phyloP scores from a whole-genome alignment of 192 early-diverging fungal genomes.

The Coemansia sp. region DNA sequence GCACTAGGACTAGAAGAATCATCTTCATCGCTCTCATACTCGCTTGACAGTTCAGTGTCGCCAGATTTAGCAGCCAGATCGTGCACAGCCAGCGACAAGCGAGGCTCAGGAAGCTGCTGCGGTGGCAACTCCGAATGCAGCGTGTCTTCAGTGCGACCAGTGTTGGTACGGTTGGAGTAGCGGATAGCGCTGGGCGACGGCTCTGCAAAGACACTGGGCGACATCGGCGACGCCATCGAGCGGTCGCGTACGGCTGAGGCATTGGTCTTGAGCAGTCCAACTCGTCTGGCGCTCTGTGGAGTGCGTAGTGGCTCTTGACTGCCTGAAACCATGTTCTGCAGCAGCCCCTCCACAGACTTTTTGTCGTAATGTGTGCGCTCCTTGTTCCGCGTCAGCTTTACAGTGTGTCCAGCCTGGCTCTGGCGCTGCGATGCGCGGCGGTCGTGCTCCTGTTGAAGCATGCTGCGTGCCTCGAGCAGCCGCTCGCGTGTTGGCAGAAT shows the following conservation, averaged over 20 bases:
- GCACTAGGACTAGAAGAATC: neutral
- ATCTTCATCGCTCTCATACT: constrained; percentile 28
- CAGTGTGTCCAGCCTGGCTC: constrained; percentile 12
- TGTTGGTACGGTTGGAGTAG: constrained; percentile 40
- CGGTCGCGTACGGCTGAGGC: constrained; percentile 11
- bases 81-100: constrained; percentile 5
- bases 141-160: constrained; percentile 35
- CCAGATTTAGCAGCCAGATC: constrained; percentile 10
- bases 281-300: constrained; percentile 36
- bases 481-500: constrained; percentile 49
- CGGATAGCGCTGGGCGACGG: constrained; percentile 49
- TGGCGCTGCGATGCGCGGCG: constrained; percentile 35
- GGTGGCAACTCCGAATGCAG: constrained; percentile 34
- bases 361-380: constrained; percentile 52
- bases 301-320: constrained; percentile 30
- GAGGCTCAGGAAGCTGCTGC: constrained; percentile 13
- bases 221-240: constrained; percentile 30
- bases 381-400: constrained; percentile 41
- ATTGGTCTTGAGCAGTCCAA: constrained; percentile 32
- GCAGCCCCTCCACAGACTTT: constrained; percentile 42
- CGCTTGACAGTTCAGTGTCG: constrained; percentile 7
- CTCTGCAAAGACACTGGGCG: constrained; percentile 51
- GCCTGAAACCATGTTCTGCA: constrained; percentile 44
- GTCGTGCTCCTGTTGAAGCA: constrained; percentile 39
- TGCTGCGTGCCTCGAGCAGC: constrained; percentile 34